Conservation (phyloP, 805 yeast genomes). For the Metschnikowia lochheadii region DNA sequence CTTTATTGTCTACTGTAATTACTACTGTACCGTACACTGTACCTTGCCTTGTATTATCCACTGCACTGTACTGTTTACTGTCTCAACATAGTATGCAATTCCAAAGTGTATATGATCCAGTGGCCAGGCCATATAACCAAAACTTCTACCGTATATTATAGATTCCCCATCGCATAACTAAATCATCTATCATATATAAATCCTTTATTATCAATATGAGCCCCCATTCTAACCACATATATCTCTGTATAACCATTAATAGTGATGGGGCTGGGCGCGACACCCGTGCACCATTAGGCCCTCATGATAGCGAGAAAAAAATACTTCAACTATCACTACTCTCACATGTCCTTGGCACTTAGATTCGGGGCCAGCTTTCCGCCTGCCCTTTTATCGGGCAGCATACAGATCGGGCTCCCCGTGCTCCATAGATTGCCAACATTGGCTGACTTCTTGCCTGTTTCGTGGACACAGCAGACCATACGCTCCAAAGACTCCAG, state of each 20-base stretch:
- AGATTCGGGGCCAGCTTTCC: constrained; percentile 21
- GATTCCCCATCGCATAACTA: no score
- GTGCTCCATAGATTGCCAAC: constrained; percentile 12
- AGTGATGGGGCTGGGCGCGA: not conserved
- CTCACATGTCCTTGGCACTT: constrained; percentile 24
- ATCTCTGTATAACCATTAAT: no score
- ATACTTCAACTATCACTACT: not conserved
- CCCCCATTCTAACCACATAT: no score
- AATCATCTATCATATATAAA: no score
- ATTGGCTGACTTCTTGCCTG: constrained; percentile 14
- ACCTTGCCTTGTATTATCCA: no score
- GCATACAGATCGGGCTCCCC: constrained; percentile 14
- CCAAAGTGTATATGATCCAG: no score
- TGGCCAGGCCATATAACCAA: no score
- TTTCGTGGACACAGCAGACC: constrained; percentile 4
- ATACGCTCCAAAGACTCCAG: constrained; percentile 20
- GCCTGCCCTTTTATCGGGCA: constrained; percentile 2
- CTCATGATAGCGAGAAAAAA: constrained; percentile 1
- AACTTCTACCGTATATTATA: no score
- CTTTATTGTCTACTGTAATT: no score
- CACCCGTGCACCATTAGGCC: constrained; percentile 1
- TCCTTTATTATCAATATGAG: not conserved
- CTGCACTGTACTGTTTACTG: no score
- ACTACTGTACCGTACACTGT: no score
- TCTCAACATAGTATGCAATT: no score